A percentile compares a stretch with the other conserved stretches of the same genome.
phyloP scores from a whole-genome alignment of 2,329 filamentous ascomycete genomes.

The Magnaporthales sp. region DNA sequence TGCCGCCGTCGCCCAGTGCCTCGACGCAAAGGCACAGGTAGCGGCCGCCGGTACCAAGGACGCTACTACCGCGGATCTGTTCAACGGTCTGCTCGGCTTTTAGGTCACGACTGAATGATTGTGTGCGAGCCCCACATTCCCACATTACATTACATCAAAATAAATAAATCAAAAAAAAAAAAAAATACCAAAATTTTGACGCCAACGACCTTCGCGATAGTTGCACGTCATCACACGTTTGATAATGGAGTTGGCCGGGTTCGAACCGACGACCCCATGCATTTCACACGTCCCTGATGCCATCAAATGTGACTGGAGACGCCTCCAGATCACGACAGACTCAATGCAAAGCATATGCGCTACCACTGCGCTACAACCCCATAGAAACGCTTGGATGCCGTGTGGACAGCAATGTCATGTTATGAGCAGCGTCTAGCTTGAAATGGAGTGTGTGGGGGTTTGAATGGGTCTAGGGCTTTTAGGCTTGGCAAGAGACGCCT shows the following conservation, averaged over 20 bases:
- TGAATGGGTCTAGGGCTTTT: background rate
- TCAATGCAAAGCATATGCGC: background rate
- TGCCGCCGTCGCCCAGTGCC: constrained; percentile 46
- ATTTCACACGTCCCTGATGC: background rate
- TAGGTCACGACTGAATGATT: background rate
- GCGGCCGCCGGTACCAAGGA: constrained; percentile 23
- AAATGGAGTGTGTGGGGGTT: background rate
- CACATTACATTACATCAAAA: no score
- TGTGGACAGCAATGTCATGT: background rate
- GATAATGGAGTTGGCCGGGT: background rate
- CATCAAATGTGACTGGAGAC: background rate
- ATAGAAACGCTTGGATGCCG: background rate
- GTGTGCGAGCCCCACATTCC: background rate
- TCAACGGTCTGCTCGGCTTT: constrained; percentile 25
- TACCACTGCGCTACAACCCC: background rate
- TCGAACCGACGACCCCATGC: constrained; percentile 2
- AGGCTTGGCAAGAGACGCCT: background rate
- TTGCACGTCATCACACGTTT: background rate
- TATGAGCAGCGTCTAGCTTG: background rate
- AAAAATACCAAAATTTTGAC: background rate
- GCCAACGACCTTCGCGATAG: background rate
- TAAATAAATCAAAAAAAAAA: background rate
- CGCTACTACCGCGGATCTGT: constrained; percentile 26
- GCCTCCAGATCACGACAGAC: background rate
- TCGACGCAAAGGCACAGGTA: constrained; percentile 36